Percentiles rank a stretch among this genome's conserved stretches.
Conservation (phyloP, 257 asterid genomes). For the Przewalskia tangutica region DNA sequence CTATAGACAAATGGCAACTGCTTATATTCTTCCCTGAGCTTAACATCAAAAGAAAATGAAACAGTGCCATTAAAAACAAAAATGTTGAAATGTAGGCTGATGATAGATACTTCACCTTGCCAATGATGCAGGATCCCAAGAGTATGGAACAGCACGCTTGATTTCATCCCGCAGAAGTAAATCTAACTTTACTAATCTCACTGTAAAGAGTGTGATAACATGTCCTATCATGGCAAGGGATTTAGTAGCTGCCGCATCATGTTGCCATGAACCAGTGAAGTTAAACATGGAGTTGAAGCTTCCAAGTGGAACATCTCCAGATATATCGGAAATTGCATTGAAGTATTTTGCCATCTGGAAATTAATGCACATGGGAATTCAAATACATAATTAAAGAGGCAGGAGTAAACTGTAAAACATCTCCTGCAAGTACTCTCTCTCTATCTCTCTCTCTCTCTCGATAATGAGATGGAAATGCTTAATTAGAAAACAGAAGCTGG, state of each 20-base stretch:
- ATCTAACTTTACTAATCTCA: conserved; percentile 39
- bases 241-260: conserved; percentile 85
- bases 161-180: conserved; percentile 59
- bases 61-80: background rate
- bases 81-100: background rate
- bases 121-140: conserved; percentile 93
- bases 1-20: background rate
- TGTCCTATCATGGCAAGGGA: conserved; percentile 90
- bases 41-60: background rate
- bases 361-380: conserved; percentile 14
- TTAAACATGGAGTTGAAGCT: conserved; percentile 97
- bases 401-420: background rate
- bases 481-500: background rate
- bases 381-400: background rate
- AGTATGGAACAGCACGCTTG: conserved; percentile 80
- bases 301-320: conserved; percentile 80
- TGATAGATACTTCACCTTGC: conserved; percentile 55
- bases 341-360: conserved; percentile 83
- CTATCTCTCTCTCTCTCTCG: background rate
- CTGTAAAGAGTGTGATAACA: conserved; percentile 47
- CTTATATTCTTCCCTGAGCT: background rate
- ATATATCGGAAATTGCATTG: conserved; percentile 60
- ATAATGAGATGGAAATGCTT: background rate
- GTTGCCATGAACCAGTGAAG: conserved; percentile 91
- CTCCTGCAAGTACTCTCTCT: background rate